Evolutionary conservation across 2,329 filamentous ascomycete genomes (phyloP).

Genomic region (Kalaharituber pfeilii): DNA sequence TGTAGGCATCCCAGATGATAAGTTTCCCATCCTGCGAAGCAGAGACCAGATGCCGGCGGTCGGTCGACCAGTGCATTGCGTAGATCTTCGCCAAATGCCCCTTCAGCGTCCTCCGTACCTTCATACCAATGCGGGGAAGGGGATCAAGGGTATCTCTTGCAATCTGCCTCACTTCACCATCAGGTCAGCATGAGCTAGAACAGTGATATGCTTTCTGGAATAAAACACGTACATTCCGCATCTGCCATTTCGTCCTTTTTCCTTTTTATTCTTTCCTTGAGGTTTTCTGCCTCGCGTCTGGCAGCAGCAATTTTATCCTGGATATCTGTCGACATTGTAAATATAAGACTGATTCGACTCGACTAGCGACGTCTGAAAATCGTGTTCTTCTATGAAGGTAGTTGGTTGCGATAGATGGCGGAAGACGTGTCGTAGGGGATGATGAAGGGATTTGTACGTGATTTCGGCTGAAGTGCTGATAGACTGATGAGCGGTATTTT

Average conservation of each 20-base stretch:
- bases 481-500: not conserved
- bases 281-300: slow-evolving; percentile 87
- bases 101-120: slow-evolving; percentile 89
- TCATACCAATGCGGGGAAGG: slow-evolving; percentile 89
- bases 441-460: not conserved
- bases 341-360: not conserved
- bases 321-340: slow-evolving; percentile 21
- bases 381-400: not conserved
- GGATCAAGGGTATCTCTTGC: slow-evolving; percentile 82
- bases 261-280: slow-evolving; percentile 98
- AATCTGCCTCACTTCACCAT: slow-evolving; percentile 46
- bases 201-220: not conserved
- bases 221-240: slow-evolving; percentile 64
- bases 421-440: not conserved
- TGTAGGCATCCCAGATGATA: slow-evolving; percentile 99
- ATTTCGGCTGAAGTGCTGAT: not conserved
- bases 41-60: slow-evolving; percentile 89
- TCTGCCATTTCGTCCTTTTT: slow-evolving; percentile 99
- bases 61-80: slow-evolving; percentile 99
- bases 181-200: slow-evolving; percentile 5
- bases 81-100: slow-evolving; percentile 98
- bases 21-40: slow-evolving; percentile 98
- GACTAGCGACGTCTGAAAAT: not conserved
- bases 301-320: slow-evolving; percentile 85
- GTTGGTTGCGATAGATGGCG: slow-evolving; percentile 11